Base-by-base conservation (phyloP, 345 rosid species). In the Boechera stricta region DNA sequence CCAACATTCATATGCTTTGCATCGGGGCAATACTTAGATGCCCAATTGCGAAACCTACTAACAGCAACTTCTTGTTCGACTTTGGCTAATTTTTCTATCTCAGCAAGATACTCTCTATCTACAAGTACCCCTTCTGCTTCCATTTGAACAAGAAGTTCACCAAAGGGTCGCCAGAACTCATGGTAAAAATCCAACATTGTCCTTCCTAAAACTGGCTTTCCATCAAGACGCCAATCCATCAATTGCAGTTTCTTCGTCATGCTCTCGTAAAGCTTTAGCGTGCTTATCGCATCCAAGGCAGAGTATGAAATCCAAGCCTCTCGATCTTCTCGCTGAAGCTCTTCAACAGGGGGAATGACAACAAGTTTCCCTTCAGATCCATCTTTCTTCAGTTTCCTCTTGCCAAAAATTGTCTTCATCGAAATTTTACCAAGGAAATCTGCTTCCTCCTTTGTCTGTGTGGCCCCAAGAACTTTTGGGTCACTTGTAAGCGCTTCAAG, bases 401-500 rank as follows among this genome's bases (percentile, higher is more conserved):
- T 90, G 51, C 96, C 97, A 72, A 95, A 95, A 28, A 91, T 88
- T 26, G 87, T 85, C 82, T 95, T 89, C 99, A 95, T 95, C 39
- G 98, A 95, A 51, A 81, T 77, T 80, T 95, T 95, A 69, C 99
- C 96, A 42, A 92, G 80, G 76, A 95, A 81, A 18, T 85, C 89
- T 42, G 85, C 77, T 75, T 83, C 82, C 49, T 76, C 82, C 64
- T 81, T 67, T 33, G 81, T 79, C 36, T 52, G 45, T 54, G 82
- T 82, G 33, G 72, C 86, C 42, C 71, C 39, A 86, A 91, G 88
- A 77, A 95, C 88, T 44, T 63, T 81, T 66, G 57, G 69, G 65
- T 95, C 92, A 64, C 93, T 77, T 3, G 98, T 89, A 64, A 95
- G 98, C 64, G 93, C 98, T 87, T 92, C 98, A 68, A 95, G 98